Base-by-base conservation (phyloP, 2,329 filamentous ascomycete genomes). In the Monosporascus ibericus region DNA sequence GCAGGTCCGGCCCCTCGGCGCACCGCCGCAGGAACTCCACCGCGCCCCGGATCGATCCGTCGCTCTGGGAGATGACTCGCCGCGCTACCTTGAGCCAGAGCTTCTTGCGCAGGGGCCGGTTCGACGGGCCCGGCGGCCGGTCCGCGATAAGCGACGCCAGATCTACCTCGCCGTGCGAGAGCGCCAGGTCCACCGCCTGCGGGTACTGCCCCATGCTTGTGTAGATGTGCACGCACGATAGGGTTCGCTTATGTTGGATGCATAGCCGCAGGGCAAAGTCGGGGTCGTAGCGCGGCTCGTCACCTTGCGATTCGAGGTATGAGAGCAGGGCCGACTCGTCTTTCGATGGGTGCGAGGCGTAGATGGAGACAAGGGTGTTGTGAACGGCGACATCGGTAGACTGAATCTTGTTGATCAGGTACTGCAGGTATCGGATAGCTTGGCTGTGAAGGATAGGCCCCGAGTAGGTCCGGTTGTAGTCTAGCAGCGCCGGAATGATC, bases 151-250 rank as follows among this genome's bases (percentile, higher is more conserved):
- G 84, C 25, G 90, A 86, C 1, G 94, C 94, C 6, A 97, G 84
- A 56, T 96, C 91, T 48, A 96, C 84, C 65, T 96, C 87, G 61
- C 91, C 81, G 67, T 97, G 90, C 47, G 92, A 88, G 36, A 99
- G 78, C 1, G 94, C 94, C 5, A 99, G 81, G 64, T 96, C 90
- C 4, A 99, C 94, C 1, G 92, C 92, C 69, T 95, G 90, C 18
- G 90, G 81, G 66, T 95, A 96, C 68, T 97, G 91, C 0, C 87
- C 87, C 92, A 99, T 99, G 55, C 86, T 88, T 52, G 88, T 95
- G 75, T 97, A 99, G 57, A 99, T 96, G 69, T 97, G 92, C 5
- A 97, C 92, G 65, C 92, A 96, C 15, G 90, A 95, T 57, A 96
- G 85, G 1, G 96, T 92, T 44, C 94, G 87, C 60, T 92, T 86